Evolutionary conservation across 2,329 filamentous ascomycete genomes (phyloP).

Genomic region (Arthrobotrys sinensis): DNA sequence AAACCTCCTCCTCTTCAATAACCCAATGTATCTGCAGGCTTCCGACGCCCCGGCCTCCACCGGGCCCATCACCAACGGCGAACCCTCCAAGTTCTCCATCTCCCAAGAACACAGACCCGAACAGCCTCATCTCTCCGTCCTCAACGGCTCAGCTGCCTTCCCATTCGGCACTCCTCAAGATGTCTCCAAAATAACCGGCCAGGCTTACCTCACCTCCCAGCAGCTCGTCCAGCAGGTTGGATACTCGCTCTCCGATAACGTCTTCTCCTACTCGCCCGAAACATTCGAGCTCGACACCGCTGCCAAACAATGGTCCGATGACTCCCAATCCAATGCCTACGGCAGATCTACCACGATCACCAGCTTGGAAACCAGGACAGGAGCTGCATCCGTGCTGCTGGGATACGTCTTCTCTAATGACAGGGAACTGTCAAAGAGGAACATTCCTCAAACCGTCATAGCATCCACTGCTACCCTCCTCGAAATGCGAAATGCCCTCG

Average conservation of each 20-base stretch:
- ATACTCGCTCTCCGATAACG: conserved; percentile 87
- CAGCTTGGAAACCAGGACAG: conserved; percentile 86
- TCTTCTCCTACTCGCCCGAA: conserved; percentile 96
- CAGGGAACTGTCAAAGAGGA: conserved; percentile 90
- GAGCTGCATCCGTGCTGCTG: conserved; percentile 90
- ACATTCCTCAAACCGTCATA: conserved; percentile 91
- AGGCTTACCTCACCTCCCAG: conserved; percentile 93
- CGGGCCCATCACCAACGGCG: conserved; percentile 36
- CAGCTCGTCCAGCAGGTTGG: conserved; percentile 95
- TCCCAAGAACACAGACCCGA: conserved; percentile 44
- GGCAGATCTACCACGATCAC: conserved; percentile 76
- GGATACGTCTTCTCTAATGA: conserved; percentile 99
- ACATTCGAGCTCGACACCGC: conserved; percentile 91
- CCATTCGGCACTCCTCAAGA: conserved; percentile 62
- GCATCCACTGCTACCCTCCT: conserved; percentile 87
- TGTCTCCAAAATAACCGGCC: conserved; percentile 76
- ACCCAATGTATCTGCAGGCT: conserved; percentile 53
- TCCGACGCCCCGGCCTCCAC: conserved; percentile 37
- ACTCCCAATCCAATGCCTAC: conserved; percentile 80
- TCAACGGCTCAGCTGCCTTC: conserved; percentile 61
- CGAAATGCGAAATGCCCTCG: conserved; percentile 84
- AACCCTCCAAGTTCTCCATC: conserved; percentile 52
- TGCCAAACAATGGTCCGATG: conserved; percentile 81
- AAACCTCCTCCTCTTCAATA: conserved; percentile 48
- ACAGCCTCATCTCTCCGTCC: conserved; percentile 64